Evolutionary conservation across 2,329 filamentous ascomycete species (phyloP).

Genomic region (Elsinoe perseae): DNA sequence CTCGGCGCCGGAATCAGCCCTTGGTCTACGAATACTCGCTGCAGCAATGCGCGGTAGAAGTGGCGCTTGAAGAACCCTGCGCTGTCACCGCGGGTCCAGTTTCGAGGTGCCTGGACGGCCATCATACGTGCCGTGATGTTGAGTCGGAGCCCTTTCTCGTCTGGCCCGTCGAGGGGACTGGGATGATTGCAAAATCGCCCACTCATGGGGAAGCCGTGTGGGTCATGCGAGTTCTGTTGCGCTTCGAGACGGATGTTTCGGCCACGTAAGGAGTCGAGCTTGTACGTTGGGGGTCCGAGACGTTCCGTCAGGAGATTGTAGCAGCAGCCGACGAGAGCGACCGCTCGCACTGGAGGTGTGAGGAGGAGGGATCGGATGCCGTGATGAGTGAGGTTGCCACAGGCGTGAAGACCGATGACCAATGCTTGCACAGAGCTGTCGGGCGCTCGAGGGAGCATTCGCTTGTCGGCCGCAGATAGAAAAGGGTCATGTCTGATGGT

Average conservation of each 20-base stretch:
- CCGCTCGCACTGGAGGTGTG: slow-evolving; percentile 77
- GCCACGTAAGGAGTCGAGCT: slow-evolving; percentile 68
- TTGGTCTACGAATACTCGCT: slow-evolving; percentile 83
- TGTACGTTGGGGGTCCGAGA: slow-evolving; percentile 78
- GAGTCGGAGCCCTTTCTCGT: slow-evolving; percentile 59
- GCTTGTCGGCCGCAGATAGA: slow-evolving; percentile 17
- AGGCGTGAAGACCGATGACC: slow-evolving; percentile 93
- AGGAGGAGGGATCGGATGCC: slow-evolving; percentile 77
- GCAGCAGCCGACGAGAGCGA: slow-evolving; percentile 95
- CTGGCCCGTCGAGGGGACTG: slow-evolving; percentile 13
- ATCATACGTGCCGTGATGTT: slow-evolving; percentile 98
- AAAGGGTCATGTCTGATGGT: slow-evolving; percentile 19
- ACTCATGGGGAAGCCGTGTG: slow-evolving; percentile 92
- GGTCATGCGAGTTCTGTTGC: slow-evolving; percentile 68
- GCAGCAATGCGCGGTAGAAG: slow-evolving; percentile 83
- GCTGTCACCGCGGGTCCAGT: slow-evolving; percentile 78
- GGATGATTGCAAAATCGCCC: slow-evolving; percentile 51
- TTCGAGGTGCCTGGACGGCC: slow-evolving; percentile 89
- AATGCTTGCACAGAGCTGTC: slow-evolving; percentile 50
- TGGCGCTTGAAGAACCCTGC: slow-evolving; percentile 85
- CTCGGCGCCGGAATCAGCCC: slow-evolving; percentile 60
- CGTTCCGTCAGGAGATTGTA: slow-evolving; percentile 94
- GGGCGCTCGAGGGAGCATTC: slow-evolving; percentile 20
- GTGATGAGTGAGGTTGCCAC: slow-evolving; percentile 93
- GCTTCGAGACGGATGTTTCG: slow-evolving; percentile 59